A percentile compares a stretch with the other conserved stretches of the same genome.
Evolutionary conservation across 2,329 filamentous ascomycete genomes (phyloP).

Genomic region (Fusarium zealandicum): DNA sequence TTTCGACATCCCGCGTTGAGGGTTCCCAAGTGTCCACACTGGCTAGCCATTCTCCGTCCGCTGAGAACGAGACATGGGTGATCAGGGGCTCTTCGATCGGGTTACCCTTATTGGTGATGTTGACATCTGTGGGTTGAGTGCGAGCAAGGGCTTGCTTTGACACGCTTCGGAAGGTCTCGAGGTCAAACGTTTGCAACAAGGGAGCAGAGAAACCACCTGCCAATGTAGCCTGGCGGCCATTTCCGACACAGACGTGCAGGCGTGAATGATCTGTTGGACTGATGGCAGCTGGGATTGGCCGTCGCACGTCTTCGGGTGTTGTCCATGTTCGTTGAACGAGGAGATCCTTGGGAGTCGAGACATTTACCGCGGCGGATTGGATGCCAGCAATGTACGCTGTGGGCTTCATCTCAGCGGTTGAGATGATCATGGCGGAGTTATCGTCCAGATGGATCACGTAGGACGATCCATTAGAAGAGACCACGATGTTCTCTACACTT

Average conservation of each 20-base stretch:
- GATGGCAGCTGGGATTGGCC: conserved; percentile 66
- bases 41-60: conserved; percentile 87
- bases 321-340: conserved; percentile 61
- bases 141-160: conserved; percentile 88
- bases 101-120: conserved; percentile 74
- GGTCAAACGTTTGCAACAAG: conserved; percentile 83
- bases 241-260: conserved; percentile 73
- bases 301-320: conserved; percentile 51
- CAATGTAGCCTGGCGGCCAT: conserved; percentile 63
- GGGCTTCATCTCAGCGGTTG: conserved; percentile 86
- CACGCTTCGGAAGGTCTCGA: conserved; percentile 78
- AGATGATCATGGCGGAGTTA: conserved; percentile 90
- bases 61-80: conserved; percentile 75
- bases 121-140: conserved; percentile 84
- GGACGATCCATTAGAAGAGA: conserved; percentile 79
- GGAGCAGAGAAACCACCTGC: conserved; percentile 60
- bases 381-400: conserved; percentile 85
- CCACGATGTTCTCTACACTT: conserved; percentile 81
- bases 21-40: conserved; percentile 93
- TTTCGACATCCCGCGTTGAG: conserved; percentile 70
- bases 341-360: conserved; percentile 59
- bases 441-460: conserved; percentile 89
- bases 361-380: conserved; percentile 67
- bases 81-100: conserved; percentile 80
- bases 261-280: conserved; percentile 69